Conservation (phyloP, 2,329 filamentous ascomycete genomes). For the Hypoxylon rubiginosum region DNA sequence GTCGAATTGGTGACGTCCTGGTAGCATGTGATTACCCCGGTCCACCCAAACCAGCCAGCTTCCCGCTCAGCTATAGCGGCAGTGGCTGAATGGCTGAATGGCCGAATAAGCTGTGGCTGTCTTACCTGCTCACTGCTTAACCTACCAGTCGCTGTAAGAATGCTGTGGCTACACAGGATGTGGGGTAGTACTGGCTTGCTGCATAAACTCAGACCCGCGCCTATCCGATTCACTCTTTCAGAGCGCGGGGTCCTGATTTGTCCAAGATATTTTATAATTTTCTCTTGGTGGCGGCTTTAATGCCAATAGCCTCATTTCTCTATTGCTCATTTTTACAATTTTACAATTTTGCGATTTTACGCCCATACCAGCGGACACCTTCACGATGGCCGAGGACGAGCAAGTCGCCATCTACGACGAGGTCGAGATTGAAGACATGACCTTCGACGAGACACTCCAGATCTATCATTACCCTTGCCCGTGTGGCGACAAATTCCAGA, state of each 20-base stretch:
- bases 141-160: neutral
- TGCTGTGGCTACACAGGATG: slow-evolving; percentile 1
- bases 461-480: slow-evolving; percentile 98
- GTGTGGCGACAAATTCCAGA: slow-evolving; percentile 97
- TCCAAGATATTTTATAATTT: slow-evolving; percentile 26
- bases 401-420: slow-evolving; percentile 89
- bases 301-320: slow-evolving; percentile 7
- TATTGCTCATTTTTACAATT: neutral
- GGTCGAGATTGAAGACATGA: slow-evolving; percentile 99
- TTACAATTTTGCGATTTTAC: neutral
- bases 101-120: neutral
- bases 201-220: slow-evolving; percentile 29
- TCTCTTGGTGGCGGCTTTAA: slow-evolving; percentile 22
- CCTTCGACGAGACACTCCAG: slow-evolving; percentile 83
- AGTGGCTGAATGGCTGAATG: neutral
- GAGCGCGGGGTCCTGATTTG: slow-evolving; percentile 35
- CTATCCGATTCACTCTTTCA: slow-evolving; percentile 30
- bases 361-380: slow-evolving; percentile 30
- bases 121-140: no score
- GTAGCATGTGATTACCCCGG: slow-evolving; percentile 48
- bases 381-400: slow-evolving; percentile 73
- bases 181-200: slow-evolving; percentile 28
- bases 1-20: slow-evolving; percentile 45
- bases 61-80: neutral
- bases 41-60: neutral